Base-by-base conservation (phyloP, 805 yeast genomes). In the Danielia oregonensis region DNA sequence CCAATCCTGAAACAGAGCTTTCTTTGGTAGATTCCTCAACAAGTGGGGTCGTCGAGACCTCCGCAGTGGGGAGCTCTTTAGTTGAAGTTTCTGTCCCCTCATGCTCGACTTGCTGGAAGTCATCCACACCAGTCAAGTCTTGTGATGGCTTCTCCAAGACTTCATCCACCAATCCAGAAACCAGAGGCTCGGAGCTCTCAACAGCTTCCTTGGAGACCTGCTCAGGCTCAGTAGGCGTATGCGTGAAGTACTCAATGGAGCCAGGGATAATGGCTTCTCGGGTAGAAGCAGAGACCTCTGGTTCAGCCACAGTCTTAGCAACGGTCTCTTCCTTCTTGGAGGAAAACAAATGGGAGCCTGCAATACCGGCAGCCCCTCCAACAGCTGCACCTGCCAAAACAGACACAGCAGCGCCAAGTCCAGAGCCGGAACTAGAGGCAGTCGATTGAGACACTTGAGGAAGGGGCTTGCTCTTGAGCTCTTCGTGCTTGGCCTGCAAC, bases 11-110 rank as follows among this genome's bases (percentile, higher is more conserved):
- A 8, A 43, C 44, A 14, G 29, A 25, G 9, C 17, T 21, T 1
- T 22, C 16, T 9, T 12, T 8, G 11, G n/a, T n/a, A n/a, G n/a
- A n/a, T n/a, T n/a, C n/a, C n/a, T n/a, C n/a, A n/a, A n/a, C n/a
- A n/a, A n/a, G n/a, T n/a, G n/a, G n/a, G 34, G 13, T 30, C 23
- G 8, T 39, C 43, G 11, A 33, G 37, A 14, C 41, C 35, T 16
- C 43, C 45, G 4, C 39, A 16, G 35, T 45, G 48, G 13, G 49
- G 58, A 27, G 62, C 63, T 11, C 65, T 37, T 39, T 66, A 71
- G 19, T 52, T 53, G 13, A 58, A 55, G 35, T 59, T n/a, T n/a
- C n/a, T n/a, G n/a, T n/a, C n/a, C n/a, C n/a, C n/a, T 43, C 30
- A 41, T 23, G 24, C 14, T 30, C 33, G 4, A n/a, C 12, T 17